Evolutionary conservation across 257 asterid genomes (phyloP).

Genomic region (Dorcoceras hygrometricum): DNA sequence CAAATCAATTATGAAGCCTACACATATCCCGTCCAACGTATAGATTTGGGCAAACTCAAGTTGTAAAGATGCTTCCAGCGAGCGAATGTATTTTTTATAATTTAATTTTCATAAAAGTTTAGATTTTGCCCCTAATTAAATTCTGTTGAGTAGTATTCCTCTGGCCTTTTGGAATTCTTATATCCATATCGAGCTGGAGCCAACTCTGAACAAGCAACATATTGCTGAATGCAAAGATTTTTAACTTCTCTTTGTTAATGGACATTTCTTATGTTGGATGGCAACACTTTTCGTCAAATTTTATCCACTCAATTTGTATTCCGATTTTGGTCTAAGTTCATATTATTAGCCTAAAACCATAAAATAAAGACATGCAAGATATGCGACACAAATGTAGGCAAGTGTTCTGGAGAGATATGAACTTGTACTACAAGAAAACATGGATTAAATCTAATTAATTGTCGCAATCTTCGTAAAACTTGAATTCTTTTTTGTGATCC

Average conservation of each 20-base stretch:
- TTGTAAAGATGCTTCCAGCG: conserved; percentile 40
- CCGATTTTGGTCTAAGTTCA: too few species aligned
- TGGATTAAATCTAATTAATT: too few species aligned
- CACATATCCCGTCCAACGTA: conserved; percentile 53
- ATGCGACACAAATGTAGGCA: too few species aligned
- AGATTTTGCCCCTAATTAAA: not conserved
- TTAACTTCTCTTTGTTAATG: not conserved
- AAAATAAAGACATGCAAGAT: too few species aligned
- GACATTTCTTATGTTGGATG: not conserved
- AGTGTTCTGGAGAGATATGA: not conserved
- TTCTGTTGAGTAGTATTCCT: not conserved
- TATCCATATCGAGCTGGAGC: not conserved
- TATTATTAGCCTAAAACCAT: too few species aligned
- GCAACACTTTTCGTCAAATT: too few species aligned
- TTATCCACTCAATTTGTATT: too few species aligned
- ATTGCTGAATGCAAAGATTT: too few species aligned
- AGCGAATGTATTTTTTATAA: not conserved
- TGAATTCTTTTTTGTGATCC: too few species aligned
- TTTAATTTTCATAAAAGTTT: too few species aligned
- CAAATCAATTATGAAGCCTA: conserved; percentile 88
- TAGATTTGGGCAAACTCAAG: conserved; percentile 75
- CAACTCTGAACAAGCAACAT: not conserved
- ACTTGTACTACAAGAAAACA: too few species aligned
- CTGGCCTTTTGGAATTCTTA: not conserved
- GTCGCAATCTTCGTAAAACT: too few species aligned